Base-by-base conservation (phyloP, 2,329 filamentous ascomycete species). In the Alternaria arbusti region DNA sequence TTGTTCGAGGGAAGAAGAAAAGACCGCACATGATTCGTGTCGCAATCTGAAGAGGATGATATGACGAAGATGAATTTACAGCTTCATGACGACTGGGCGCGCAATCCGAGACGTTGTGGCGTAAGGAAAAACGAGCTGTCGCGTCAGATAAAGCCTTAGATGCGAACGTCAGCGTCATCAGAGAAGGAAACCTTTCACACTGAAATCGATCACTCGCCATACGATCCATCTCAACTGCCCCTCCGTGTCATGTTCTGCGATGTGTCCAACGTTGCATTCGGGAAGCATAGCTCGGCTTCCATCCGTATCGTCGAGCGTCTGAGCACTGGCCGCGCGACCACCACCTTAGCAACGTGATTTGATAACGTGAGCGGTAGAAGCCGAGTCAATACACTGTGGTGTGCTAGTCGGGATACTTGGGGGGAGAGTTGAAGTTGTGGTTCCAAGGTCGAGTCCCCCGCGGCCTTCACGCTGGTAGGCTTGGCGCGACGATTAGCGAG, bases 241-340 rank as follows among this genome's bases (percentile, higher is more conserved):
- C 40, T 56, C 57, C 23, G 44, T 57, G 54, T 52, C 63, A 44
- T 65, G 50, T 63, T 57, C 59, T 63, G 43, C 44, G 56, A 54
- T 44, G 61, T 54, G 50, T 57, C 64, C 64, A 59, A 71, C 63
- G 71, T 74, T 74, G 68, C 69, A 74, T 72, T 60, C 65, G 60
- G 68, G 68, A 59, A 70, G 55, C 55, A 62, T 36, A 57, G 58
- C 54, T 59, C 60, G 44, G 32, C 12, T 44, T 15, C 26, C 54
- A n/a, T 50, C 49, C 57, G n/a, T 51, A 57, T 65, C 55, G 58
- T 58, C 65, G 54, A 57, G 52, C 59, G 68, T 74, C 70, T 70
- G 68, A 74, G 70, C 69, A 70, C 67, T 46, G 45, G 62, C 61
- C 61, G 63, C 63, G 40, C 62, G 45, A 59, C 52, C 59, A 63